These are phyloP conservation scores for Populus euphratica DNA, from an alignment of 345 rosid species.

Conservation along the genomic window DNA sequence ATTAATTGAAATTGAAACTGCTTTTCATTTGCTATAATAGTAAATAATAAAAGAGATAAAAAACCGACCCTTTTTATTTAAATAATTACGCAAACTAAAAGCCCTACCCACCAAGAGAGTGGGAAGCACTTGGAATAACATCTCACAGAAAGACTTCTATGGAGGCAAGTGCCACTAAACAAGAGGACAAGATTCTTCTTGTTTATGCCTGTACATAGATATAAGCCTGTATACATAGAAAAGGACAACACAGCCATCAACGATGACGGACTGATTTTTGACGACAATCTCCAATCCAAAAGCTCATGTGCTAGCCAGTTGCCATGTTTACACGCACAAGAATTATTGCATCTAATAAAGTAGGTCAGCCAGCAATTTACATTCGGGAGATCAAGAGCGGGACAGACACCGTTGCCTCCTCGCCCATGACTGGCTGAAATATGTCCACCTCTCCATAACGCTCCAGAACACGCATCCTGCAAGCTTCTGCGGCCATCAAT, in stretches of 20 bases:
- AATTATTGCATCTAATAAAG: background rate
- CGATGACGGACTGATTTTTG: background rate
- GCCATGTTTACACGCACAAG: slow-evolving; percentile 11
- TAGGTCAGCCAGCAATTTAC: slow-evolving; percentile 20
- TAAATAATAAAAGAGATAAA: background rate
- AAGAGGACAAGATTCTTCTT: background rate
- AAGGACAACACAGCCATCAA: background rate
- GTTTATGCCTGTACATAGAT: background rate
- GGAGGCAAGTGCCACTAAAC: background rate
- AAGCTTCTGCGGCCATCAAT: slow-evolving; percentile 83
- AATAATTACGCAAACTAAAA: background rate
- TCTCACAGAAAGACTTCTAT: background rate
- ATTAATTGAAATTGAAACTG: no score
- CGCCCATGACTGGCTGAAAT: slow-evolving; percentile 74
- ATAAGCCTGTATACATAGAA: background rate
- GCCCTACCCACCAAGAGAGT: background rate
- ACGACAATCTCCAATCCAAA: slow-evolving; percentile 5
- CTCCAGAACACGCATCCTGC: slow-evolving; percentile 90
- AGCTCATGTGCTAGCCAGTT: slow-evolving; percentile 18
- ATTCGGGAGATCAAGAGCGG: slow-evolving; percentile 85
- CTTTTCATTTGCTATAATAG: no score
- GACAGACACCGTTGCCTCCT: slow-evolving; percentile 56
- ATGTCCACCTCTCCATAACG: slow-evolving; percentile 75
- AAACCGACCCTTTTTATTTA: background rate
- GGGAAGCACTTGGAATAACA: background rate